Conservation (phyloP, 139 green algal species). For the Micractinium conductrix region DNA sequence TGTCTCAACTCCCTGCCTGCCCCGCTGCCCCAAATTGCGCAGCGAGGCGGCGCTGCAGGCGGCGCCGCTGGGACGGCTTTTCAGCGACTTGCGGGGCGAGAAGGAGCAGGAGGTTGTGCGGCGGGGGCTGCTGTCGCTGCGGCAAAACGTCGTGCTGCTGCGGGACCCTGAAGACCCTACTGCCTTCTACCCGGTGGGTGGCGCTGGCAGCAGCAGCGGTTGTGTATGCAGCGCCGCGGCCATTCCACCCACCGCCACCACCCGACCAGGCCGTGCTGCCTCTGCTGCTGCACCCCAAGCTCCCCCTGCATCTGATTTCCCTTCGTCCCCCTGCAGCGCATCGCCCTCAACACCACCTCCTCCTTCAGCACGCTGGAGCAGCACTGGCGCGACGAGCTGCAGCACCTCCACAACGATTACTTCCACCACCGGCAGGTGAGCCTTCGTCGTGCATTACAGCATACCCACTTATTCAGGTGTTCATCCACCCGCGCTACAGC, state of each 20-base stretch:
- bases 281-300: not conserved
- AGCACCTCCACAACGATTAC: constrained; percentile 89
- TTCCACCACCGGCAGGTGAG: constrained; percentile 68
- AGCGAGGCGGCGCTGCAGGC: constrained; percentile 55
- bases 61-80: constrained; percentile 54
- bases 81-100: constrained; percentile 70
- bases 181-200: constrained; percentile 68
- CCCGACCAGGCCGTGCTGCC: too few species aligned
- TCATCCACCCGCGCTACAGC: too few species aligned
- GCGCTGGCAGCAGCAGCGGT: not conserved
- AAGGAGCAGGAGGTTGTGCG: constrained; percentile 40
- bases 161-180: constrained; percentile 69
- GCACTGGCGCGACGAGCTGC: constrained; percentile 67
- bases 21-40: not conserved
- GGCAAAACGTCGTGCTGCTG: constrained; percentile 91
- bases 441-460: not conserved
- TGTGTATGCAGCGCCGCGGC: too few species aligned
- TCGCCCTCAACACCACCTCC: constrained; percentile 65
- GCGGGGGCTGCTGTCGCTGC: constrained; percentile 79
- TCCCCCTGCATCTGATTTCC: not conserved
- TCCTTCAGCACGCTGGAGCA: constrained; percentile 79
- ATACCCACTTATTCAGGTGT: too few species aligned
- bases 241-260: too few species aligned
- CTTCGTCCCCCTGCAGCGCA: not conserved
- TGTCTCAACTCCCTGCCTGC: not conserved